Conservation (phyloP, 2,329 filamentous ascomycete genomes). For the Ophidiomyces ophidiicola region DNA sequence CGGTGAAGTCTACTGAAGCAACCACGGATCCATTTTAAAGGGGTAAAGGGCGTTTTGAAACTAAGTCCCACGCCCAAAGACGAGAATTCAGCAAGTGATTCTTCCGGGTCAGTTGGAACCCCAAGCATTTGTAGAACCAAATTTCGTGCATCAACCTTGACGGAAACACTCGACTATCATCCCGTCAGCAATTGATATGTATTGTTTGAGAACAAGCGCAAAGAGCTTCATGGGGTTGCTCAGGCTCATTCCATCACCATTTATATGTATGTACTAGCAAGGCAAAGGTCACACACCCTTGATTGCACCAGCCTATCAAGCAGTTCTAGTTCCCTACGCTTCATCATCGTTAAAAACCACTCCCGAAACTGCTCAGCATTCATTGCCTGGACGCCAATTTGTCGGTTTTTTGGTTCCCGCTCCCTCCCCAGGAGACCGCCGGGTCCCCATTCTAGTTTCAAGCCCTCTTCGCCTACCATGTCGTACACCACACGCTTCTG, state of each 20-base stretch:
- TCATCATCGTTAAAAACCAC: slow-evolving; percentile 33
- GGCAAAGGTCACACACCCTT: slow-evolving; percentile 22
- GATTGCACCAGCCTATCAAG: slow-evolving; percentile 29
- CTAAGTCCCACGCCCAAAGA: slow-evolving; percentile 24
- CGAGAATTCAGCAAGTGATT: slow-evolving; percentile 21
- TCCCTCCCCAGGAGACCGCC: slow-evolving; percentile 24
- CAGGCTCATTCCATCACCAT: not conserved
- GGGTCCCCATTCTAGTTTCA: slow-evolving; percentile 28
- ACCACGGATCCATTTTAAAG: slow-evolving; percentile 16
- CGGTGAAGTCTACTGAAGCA: slow-evolving; percentile 10
- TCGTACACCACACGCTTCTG: slow-evolving; percentile 35
- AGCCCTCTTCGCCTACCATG: slow-evolving; percentile 31
- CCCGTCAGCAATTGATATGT: not conserved
- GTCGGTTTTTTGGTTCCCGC: slow-evolving; percentile 22
- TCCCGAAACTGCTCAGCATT: slow-evolving; percentile 29
- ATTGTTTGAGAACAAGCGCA: no score
- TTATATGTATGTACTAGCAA: not conserved
- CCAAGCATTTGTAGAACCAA: slow-evolving; percentile 24
- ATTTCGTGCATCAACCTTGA: slow-evolving; percentile 28
- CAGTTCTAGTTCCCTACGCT: slow-evolving; percentile 27
- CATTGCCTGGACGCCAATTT: slow-evolving; percentile 30
- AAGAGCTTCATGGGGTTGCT: not conserved
- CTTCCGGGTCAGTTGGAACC: slow-evolving; percentile 21
- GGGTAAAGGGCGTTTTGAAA: slow-evolving; percentile 27
- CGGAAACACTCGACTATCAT: not conserved